Conservation (phyloP, 1,284 basidiomycete genomes). For the Termitomyces sp. region DNA sequence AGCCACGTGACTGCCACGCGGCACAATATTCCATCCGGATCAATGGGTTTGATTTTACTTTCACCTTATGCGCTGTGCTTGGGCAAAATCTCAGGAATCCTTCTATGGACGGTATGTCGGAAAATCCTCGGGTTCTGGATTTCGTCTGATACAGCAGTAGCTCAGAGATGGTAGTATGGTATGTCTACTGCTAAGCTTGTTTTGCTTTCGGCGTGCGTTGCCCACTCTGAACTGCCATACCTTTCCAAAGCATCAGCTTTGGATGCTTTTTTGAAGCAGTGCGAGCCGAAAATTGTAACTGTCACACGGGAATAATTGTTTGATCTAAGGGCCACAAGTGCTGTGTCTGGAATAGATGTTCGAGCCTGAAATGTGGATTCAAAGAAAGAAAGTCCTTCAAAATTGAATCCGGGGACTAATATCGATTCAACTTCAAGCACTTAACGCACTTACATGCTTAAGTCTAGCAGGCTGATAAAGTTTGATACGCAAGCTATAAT, state of each 20-base stretch:
- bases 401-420: too few species aligned
- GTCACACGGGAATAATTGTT: not conserved
- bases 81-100: not conserved
- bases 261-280: not conserved
- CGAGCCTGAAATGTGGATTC: not conserved
- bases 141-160: not conserved
- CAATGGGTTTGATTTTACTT: too few species aligned
- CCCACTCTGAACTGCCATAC: not conserved
- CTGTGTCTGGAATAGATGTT: not conserved
- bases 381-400: too few species aligned
- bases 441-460: too few species aligned
- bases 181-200: not conserved
- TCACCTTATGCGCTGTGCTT: not conserved
- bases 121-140: not conserved
- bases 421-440: too few species aligned
- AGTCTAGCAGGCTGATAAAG: too few species aligned
- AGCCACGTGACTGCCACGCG: slow-evolving; percentile 15
- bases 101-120: not conserved
- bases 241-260: not conserved
- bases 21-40: not conserved
- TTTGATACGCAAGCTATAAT: too few species aligned
- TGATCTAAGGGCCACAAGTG: not conserved
- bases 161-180: not conserved
- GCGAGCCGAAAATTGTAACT: not conserved
- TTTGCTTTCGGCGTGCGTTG: not conserved